A percentile compares a stretch with the other conserved stretches of the same genome.
These are phyloP conservation scores for Paramecium sexaurelia DNA, from an alignment of 73 alveolate genomes.

Conservation along the genomic window DNA sequence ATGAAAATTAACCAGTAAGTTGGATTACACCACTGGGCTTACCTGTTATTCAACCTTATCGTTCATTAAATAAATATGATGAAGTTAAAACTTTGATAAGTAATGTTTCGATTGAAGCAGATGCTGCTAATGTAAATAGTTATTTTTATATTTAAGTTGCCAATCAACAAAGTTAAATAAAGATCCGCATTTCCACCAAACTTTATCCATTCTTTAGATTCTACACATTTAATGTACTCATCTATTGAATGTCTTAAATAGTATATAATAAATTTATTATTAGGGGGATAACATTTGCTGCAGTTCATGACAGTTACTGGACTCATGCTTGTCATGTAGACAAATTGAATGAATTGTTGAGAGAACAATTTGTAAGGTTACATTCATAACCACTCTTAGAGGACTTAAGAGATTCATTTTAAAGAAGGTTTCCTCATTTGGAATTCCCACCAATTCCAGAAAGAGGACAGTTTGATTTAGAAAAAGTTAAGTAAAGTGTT, in stretches of 20 bases:
- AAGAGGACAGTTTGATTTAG: conserved; percentile 77
- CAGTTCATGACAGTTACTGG: conserved; percentile 95
- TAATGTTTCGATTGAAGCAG: conserved; percentile 15
- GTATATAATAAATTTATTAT: not conserved
- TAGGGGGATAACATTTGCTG: conserved; percentile 86
- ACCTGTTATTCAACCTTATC: conserved; percentile 67
- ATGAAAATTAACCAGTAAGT: conserved; percentile 74
- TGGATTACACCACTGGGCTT: conserved; percentile 93
- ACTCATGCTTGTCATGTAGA: conserved; percentile 88
- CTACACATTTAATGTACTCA: conserved; percentile 94
- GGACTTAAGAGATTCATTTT: conserved; percentile 73
- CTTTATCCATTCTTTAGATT: conserved; percentile 89
- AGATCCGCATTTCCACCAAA: conserved; percentile 95
- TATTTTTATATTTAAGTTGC: conserved; percentile 62
- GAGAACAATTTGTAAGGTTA: too few species aligned
- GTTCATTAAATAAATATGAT: conserved; percentile 50
- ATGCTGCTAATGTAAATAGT: conserved; percentile 33
- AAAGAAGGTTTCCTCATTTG: conserved; percentile 78
- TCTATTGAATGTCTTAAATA: conserved; percentile 81
- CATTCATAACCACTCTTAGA: conserved; percentile 83
- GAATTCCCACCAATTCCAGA: conserved; percentile 83
- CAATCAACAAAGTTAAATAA: conserved; percentile 83
- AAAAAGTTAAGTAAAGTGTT: conserved; percentile 61
- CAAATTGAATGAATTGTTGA: conserved; percentile 68
- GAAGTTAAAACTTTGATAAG: conserved; percentile 57